Percentiles rank a stretch among this genome's conserved stretches.
These are phyloP conservation scores for Gossypium herbaceum DNA, from an alignment of 345 rosid genomes.

Conservation along the genomic window DNA sequence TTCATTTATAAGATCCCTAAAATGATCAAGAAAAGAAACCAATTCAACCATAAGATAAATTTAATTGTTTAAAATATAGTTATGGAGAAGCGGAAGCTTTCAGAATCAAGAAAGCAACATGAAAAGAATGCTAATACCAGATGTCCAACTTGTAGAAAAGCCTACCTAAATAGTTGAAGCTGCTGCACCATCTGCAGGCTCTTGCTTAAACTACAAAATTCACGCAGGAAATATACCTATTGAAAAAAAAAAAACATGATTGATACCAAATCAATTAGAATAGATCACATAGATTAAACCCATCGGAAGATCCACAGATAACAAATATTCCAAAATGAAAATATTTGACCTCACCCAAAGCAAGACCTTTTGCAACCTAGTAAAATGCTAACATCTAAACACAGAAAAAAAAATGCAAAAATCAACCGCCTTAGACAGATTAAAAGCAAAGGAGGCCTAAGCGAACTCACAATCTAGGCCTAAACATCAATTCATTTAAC, in stretches of 20 bases:
- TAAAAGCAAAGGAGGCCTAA: background rate
- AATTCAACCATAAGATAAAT: slow-evolving; percentile 3
- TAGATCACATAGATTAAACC: background rate
- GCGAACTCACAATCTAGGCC: background rate
- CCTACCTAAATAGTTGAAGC: slow-evolving; percentile 73
- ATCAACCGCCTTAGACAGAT: background rate
- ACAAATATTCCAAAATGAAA: background rate
- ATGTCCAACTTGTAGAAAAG: slow-evolving; percentile 15
- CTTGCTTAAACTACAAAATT: slow-evolving; percentile 84
- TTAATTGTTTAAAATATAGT: background rate
- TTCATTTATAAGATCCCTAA: slow-evolving; percentile 70
- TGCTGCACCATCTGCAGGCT: slow-evolving; percentile 88
- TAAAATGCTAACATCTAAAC: background rate
- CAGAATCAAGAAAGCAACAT: background rate
- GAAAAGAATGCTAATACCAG: background rate
- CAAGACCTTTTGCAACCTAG: background rate
- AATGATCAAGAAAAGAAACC: slow-evolving; percentile 14
- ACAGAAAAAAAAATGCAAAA: background rate
- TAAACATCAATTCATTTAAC: background rate
- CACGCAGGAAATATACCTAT: slow-evolving; percentile 80
- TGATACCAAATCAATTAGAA: background rate
- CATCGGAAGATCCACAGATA: background rate
- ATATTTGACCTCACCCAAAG: background rate
- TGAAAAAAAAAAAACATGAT: slow-evolving; percentile 14
- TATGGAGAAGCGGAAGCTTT: background rate